Conservation (phyloP, 179 eudicot species). For the Carnegiea gigantea region DNA sequence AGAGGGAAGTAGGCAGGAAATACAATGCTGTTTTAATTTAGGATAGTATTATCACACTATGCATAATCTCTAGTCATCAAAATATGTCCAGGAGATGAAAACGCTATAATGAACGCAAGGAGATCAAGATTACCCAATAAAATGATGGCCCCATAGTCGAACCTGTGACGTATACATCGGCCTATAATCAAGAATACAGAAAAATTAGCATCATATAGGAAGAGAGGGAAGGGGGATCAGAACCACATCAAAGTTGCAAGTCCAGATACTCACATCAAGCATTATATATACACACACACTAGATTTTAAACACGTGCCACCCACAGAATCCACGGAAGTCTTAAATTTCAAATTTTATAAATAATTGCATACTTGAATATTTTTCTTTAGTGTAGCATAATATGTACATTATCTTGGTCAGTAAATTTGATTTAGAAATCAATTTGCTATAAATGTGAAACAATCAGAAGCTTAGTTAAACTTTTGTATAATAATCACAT, state of each 20-base stretch:
- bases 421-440: no score
- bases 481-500: no score
- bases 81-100: conserved; percentile 1
- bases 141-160: conserved; percentile 93
- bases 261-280: neutral
- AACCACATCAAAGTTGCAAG: neutral
- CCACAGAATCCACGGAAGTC: neutral
- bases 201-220: conserved; percentile 15
- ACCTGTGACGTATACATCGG: conserved; percentile 89
- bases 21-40: neutral
- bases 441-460: no score
- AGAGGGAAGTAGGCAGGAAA: neutral
- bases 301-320: neutral
- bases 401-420: no score
- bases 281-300: neutral
- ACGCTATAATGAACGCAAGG: neutral
- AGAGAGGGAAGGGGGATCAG: neutral
- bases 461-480: no score
- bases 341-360: neutral
- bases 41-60: neutral
- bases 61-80: neutral
- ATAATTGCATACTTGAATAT: neutral
- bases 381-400: neutral
- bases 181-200: conserved; percentile 51
- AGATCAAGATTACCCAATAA: conserved; percentile 62